These are phyloP conservation scores for Calycina marina DNA, from an alignment of 2,329 filamentous ascomycete species.

Conservation along the genomic window DNA sequence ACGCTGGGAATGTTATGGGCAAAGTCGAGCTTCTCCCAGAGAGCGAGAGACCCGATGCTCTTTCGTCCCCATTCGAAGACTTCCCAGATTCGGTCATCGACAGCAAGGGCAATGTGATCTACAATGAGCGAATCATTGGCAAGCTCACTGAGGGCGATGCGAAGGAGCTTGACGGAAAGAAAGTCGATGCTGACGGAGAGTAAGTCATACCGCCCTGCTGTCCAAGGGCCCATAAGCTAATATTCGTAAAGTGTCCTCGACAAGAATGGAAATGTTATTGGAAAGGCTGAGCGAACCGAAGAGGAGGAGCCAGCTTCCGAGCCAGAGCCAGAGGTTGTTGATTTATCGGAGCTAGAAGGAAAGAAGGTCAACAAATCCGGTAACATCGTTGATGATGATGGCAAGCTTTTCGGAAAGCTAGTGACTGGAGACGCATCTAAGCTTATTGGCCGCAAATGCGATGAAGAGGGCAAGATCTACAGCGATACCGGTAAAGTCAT, in stretches of 20 bases:
- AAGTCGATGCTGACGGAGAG: slow-evolving; percentile 60
- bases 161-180: slow-evolving; percentile 57
- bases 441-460: slow-evolving; percentile 47
- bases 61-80: slow-evolving; percentile 43
- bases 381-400: slow-evolving; percentile 39
- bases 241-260: slow-evolving; percentile 68
- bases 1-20: background rate
- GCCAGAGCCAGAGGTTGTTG: slow-evolving; percentile 17
- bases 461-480: slow-evolving; percentile 56
- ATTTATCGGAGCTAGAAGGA: slow-evolving; percentile 35
- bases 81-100: slow-evolving; percentile 48
- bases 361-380: slow-evolving; percentile 44
- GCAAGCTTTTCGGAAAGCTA: slow-evolving; percentile 44
- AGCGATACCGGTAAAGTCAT: slow-evolving; percentile 54
- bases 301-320: slow-evolving; percentile 20
- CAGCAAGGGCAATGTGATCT: slow-evolving; percentile 56
- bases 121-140: slow-evolving; percentile 58
- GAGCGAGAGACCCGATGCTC: background rate
- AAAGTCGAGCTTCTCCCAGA: background rate
- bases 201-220: too few relatives aligned
- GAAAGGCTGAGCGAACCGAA: slow-evolving; percentile 21
- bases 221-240: too few relatives aligned
- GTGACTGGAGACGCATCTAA: slow-evolving; percentile 48
- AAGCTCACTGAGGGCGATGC: slow-evolving; percentile 55
- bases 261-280: slow-evolving; percentile 47